Base-by-base conservation (phyloP, 2,329 filamentous ascomycete species). In the Fonsecaea nubica region DNA sequence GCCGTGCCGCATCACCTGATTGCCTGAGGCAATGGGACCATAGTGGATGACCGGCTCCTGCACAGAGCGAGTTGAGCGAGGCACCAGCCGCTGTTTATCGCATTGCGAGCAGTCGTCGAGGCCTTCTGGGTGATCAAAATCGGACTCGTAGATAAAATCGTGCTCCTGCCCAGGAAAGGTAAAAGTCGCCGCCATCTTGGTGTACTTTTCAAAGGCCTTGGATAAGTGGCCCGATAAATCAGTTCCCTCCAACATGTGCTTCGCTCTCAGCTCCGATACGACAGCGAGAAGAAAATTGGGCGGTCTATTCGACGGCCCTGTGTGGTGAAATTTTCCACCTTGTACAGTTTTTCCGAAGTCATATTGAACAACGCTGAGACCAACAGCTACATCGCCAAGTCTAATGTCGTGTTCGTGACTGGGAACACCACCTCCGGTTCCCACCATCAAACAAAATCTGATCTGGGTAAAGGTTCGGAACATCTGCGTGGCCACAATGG, bases 381-480 rank as follows among this genome's bases (percentile, higher is more conserved):
- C 71, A 9, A 77, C 68, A 1, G 75, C 72, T 7, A 77, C 69
- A 64, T 77, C 75, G 0, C 75, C 75, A 0, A 77, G 72, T 13
- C 74, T 71, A n/a, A 77, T 74, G 60, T 77, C 72, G 9, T 69
- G 45, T n/a, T 62, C 57, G 4, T 10, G 13, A 38, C 66, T 72
- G 6, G 74, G 75, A 2, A 73, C 69, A 0, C 74, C 75, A 10
- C 77, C 77, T 0, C 78, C 80, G 45, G 83, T 78, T 18, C 81
- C 81, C 0, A 83, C 80, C 75, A 84, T 77, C 1, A 84, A 72
- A 38, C 35, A 38, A 8, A 38, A 38, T 13, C 12, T 38, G 35
- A 38, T 38, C 35, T 9, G 12, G 12, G 35, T 38, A 13, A 38
- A 38, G 35, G 35, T 57, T 32, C 30, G 30, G 30, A 32, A 4